Conservation (phyloP, 805 yeast species). For the Candida broadrunensis region DNA sequence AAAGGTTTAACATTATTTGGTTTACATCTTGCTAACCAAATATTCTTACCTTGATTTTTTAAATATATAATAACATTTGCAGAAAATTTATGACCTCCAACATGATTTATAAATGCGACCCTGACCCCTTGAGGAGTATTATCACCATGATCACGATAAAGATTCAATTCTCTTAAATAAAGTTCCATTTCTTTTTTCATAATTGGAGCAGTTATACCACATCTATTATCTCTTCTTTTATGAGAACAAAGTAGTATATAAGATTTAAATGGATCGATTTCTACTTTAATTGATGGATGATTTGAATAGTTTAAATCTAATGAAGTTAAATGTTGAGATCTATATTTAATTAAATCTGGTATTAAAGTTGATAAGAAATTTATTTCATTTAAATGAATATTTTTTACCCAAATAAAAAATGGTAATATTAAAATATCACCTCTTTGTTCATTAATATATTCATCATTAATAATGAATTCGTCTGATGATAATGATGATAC, state of each 20-base stretch:
- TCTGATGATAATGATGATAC: constrained; percentile 55
- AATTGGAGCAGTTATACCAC: constrained; percentile 92
- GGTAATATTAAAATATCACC: constrained; percentile 72
- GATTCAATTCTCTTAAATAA: constrained; percentile 65
- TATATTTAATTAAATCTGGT: neutral
- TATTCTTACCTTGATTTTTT: constrained; percentile 61
- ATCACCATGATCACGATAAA: constrained; percentile 76
- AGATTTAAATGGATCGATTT: constrained; percentile 33
- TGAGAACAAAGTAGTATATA: constrained; percentile 84
- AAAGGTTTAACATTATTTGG: constrained; percentile 76
- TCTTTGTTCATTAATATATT: constrained; percentile 37
- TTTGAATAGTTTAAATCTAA: neutral
- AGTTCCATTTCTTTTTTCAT: constrained; percentile 76
- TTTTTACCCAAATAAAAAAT: constrained; percentile 65
- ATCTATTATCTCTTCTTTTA: constrained; percentile 83
- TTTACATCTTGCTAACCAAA: constrained; percentile 85
- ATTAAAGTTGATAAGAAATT: neutral
- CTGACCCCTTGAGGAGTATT: constrained; percentile 69
- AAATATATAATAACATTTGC: constrained; percentile 83
- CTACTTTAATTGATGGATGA: constrained; percentile 12
- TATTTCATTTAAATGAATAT: constrained; percentile 44
- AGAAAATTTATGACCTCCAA: constrained; percentile 94
- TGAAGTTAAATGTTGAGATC: neutral
- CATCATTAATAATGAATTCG: constrained; percentile 36
- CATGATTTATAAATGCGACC: constrained; percentile 74